Evolutionary conservation across 2,329 filamentous ascomycete species (phyloP), one percentile per base, ranked within the genome.

Genomic region (Claviceps quebecensis): DNA sequence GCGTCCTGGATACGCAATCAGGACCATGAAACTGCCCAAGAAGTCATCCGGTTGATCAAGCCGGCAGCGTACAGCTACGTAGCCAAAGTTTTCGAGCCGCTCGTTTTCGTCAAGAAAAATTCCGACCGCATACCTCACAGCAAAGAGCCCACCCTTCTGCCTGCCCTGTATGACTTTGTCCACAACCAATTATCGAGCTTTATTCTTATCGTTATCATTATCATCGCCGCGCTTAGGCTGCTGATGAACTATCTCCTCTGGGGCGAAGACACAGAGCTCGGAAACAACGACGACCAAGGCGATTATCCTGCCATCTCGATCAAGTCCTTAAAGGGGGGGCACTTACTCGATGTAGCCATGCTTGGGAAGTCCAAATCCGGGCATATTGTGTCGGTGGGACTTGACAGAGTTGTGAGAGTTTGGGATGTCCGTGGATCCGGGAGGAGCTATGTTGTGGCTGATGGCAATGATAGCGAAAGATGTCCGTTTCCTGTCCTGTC

Each of bases 1-100:
- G 80, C 76, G 4, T 84, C 86, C 16, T 91, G 86, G 86, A 71
- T 90, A 48, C 76, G 78, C 26, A 72, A 88, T 52, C 86, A 90
- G 63, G 86, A 90, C 58, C 84, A 88, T 58, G 83, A 87, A 60
- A 88, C 85, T 1, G 86, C 85, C 2, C 77, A 77, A 39, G 86
- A 90, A 60, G 76, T 90, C 16, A 87, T 90, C 62, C 75, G 79
- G n/a, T 77, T 86, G 36, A 76, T 89, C 58, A 88, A 87, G 56
- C 86, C 86, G 6, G 71, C 75, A 51, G 77, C 81, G 1, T 76
- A 86, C 60, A 85, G 80, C 63, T 87, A 88, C 61, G 72, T 87
- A 17, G 85, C 86, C 22, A 76, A 77, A 45, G 83, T 90, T 1
- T 87, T 85, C 60, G 81, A 89, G 41, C 86, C 86, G 1, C 67